phyloP scores from a whole-genome alignment of 208 protist species.

The Wallacemonas rigidus region DNA sequence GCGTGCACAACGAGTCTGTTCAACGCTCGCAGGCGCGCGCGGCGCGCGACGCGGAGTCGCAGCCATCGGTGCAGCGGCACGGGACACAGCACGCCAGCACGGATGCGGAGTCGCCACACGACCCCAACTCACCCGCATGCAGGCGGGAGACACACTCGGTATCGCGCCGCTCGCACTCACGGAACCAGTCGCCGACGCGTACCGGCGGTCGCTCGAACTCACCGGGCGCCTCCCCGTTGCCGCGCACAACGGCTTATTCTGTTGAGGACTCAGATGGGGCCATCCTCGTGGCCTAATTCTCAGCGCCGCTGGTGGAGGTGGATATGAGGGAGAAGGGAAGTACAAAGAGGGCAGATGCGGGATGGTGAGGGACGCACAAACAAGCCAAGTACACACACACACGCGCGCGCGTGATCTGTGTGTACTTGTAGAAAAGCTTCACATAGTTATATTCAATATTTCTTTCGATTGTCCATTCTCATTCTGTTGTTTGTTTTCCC shows the following conservation, averaged over 20 bases:
- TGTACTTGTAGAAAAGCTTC: not conserved
- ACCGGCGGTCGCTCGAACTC: not conserved
- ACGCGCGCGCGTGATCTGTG: too few relatives aligned
- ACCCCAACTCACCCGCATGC: constrained; percentile 19
- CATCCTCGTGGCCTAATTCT: too few relatives aligned
- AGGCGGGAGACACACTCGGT: constrained; percentile 36
- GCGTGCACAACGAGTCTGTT: constrained; percentile 7
- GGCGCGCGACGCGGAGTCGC: constrained; percentile 3
- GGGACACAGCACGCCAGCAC: not conserved
- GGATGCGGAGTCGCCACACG: not conserved
- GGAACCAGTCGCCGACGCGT: constrained; percentile 15
- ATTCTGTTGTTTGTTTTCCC: not conserved
- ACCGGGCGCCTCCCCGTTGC: constrained; percentile 3
- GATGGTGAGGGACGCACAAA: too few relatives aligned
- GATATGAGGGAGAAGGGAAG: too few relatives aligned
- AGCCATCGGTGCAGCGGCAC: constrained; percentile 12
- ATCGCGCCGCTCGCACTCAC: constrained; percentile 50
- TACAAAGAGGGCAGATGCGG: too few relatives aligned
- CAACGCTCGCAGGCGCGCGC: constrained; percentile 14
- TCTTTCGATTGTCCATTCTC: not conserved
- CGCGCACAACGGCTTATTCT: not conserved
- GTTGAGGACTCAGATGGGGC: not conserved
- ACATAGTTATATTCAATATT: not conserved
- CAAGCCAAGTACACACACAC: too few relatives aligned
- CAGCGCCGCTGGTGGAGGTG: too few relatives aligned